These are phyloP conservation scores for Myriosclerotinia curreyana DNA, from an alignment of 2,329 filamentous ascomycete genomes.

Conservation along the genomic window DNA sequence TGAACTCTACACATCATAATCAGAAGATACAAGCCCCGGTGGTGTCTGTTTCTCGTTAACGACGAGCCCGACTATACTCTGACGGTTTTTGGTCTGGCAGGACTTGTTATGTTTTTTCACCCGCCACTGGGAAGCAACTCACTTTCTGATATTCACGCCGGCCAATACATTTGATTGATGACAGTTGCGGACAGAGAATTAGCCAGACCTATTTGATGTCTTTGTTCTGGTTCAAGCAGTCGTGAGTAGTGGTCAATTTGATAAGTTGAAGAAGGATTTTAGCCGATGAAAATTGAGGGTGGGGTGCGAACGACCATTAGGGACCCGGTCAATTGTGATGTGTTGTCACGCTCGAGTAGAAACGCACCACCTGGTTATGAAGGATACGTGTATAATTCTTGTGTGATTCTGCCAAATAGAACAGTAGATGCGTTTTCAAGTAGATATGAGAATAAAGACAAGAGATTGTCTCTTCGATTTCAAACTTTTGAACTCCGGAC, in stretches of 20 bases:
- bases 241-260: not conserved
- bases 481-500: constrained; percentile 3
- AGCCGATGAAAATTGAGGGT: constrained; percentile 6
- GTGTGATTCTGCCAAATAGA: not conserved
- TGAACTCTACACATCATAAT: not conserved
- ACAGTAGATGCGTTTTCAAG: not conserved
- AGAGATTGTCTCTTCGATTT: constrained; percentile 2
- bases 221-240: not conserved
- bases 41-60: not conserved
- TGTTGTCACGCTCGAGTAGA: constrained; percentile 15
- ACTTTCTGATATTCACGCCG: not conserved
- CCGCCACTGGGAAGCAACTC: too few species aligned
- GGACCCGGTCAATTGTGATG: constrained; percentile 4
- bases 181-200: too few species aligned
- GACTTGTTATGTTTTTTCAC: not conserved
- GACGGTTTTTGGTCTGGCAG: not conserved
- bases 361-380: constrained; percentile 14
- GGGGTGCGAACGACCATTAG: constrained; percentile 9
- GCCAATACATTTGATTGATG: not conserved
- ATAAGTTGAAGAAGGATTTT: not conserved
- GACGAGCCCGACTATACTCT: not conserved
- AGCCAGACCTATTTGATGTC: not conserved
- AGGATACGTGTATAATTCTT: constrained; percentile 17
- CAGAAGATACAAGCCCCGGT: not conserved
- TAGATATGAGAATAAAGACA: constrained; percentile 7